A percentile compares a stretch with the other conserved stretches of the same genome.
phyloP scores from a whole-genome alignment of 371 early-diverging fungal genomes.

The Mortierella sp. region DNA sequence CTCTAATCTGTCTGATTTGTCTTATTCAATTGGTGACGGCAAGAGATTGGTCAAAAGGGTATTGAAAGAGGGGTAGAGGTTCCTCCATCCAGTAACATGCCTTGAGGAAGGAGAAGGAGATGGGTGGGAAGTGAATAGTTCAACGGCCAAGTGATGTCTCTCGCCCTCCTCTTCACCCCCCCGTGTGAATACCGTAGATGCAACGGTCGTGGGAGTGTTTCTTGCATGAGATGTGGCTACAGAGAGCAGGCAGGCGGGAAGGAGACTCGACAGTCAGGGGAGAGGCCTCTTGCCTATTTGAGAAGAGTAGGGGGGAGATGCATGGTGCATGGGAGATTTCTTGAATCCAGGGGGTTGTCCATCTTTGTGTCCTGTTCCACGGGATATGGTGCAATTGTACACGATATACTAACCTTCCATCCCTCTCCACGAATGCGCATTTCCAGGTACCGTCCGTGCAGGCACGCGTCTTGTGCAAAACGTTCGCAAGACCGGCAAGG shows the following conservation, averaged over 20 bases:
- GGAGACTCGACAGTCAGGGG: neutral
- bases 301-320: too few species aligned
- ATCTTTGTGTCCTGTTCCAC: neutral
- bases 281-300: too few species aligned
- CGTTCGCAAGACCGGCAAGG: conserved; percentile 54
- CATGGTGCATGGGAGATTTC: too few species aligned
- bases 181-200: neutral
- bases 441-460: conserved; percentile 35
- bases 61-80: neutral
- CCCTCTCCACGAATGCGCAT: neutral
- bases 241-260: neutral
- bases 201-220: conserved; percentile 19
- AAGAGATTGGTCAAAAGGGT: neutral
- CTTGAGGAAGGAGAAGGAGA: too few species aligned
- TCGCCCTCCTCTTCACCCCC: too few species aligned
- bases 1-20: neutral
- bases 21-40: neutral
- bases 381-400: neutral
- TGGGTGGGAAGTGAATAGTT: too few species aligned
- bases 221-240: neutral
- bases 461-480: conserved; percentile 49
- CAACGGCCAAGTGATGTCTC: too few species aligned
- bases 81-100: neutral
- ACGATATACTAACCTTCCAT: neutral
- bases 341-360: neutral